These are phyloP conservation scores for Calycina marina DNA, from an alignment of 2,329 filamentous ascomycete species.

Conservation along the genomic window DNA sequence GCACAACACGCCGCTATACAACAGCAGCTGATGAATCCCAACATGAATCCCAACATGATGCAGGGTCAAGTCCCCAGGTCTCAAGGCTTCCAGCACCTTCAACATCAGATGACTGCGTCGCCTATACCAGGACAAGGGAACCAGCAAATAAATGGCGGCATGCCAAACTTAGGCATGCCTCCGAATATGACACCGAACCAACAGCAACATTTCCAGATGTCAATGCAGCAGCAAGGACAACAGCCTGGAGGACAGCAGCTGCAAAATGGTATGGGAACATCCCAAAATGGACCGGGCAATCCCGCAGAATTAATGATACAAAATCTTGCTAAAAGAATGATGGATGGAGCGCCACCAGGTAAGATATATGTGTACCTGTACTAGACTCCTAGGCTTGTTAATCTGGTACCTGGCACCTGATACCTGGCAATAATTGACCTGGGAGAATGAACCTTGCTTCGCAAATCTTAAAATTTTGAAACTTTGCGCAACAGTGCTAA, in stretches of 20 bases:
- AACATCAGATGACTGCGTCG: conserved; percentile 42
- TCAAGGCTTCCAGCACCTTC: conserved; percentile 41
- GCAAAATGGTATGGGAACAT: conserved; percentile 10
- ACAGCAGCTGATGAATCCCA: conserved; percentile 38
- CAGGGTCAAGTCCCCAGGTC: conserved; percentile 32
- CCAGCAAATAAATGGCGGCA: conserved; percentile 20
- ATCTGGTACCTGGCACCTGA: no score
- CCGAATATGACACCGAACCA: conserved; percentile 19
- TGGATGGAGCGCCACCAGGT: conserved; percentile 27
- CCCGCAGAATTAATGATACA: conserved; percentile 13
- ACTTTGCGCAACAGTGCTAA: no score
- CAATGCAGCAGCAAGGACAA: conserved; percentile 30
- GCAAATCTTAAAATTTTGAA: no score
- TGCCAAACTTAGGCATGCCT: conserved; percentile 17
- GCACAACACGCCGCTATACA: conserved; percentile 26
- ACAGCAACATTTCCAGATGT: conserved; percentile 26
- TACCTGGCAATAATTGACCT: no score
- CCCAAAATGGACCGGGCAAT: conserved; percentile 12
- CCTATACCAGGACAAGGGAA: conserved; percentile 33
- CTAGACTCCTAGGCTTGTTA: no score
- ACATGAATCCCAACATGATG: conserved; percentile 33
- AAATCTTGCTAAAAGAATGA: conserved; percentile 14
- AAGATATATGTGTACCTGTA: no score
- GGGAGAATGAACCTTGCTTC: no score
- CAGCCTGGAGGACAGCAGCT: conserved; percentile 8